Conservation (phyloP, 805 yeast genomes). For the Candida loeiensis region DNA sequence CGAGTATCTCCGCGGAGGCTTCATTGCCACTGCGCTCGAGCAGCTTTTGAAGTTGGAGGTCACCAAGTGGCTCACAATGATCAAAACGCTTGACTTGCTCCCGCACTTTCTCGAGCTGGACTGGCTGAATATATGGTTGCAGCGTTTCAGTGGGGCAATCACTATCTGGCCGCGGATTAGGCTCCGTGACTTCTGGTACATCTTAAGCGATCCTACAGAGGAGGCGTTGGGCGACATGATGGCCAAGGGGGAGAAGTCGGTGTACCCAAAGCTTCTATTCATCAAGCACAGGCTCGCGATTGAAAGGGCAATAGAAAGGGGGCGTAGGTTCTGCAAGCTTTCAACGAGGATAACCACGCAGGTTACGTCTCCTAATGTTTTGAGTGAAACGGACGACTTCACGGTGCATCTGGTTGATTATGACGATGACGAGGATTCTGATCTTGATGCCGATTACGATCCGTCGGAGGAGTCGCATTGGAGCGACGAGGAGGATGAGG, state of each 20-base stretch:
- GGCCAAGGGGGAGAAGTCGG: constrained; percentile 57
- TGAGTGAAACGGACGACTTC: constrained; percentile 6
- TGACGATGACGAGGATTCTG: constrained; percentile 13
- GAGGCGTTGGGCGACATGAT: constrained; percentile 54
- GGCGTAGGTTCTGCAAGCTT: constrained; percentile 31
- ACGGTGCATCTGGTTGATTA: constrained; percentile 11
- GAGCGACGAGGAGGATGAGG: constrained; percentile 8
- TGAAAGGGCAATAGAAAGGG: constrained; percentile 61
- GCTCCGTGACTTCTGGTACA: constrained; percentile 56
- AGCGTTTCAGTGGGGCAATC: constrained; percentile 68
- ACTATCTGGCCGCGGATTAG: constrained; percentile 72
- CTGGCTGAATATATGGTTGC: constrained; percentile 77
- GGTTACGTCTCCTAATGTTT: not conserved
- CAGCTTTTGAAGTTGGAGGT: constrained; percentile 69
- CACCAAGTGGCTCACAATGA: constrained; percentile 69
- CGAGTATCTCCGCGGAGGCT: constrained; percentile 66
- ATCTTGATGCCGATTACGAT: constrained; percentile 5
- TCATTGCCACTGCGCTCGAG: constrained; percentile 67
- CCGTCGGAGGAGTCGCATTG: constrained; percentile 4
- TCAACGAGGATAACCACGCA: constrained; percentile 15
- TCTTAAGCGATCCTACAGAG: constrained; percentile 65
- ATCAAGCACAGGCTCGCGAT: constrained; percentile 60
- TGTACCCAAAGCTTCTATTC: constrained; percentile 64
- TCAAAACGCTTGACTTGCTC: constrained; percentile 59
- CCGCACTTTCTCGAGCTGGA: constrained; percentile 72